Percentiles rank a stretch among this genome's conserved stretches.
Conservation (phyloP, 768 basidiomycete species). For the Tylopilus felleus region DNA sequence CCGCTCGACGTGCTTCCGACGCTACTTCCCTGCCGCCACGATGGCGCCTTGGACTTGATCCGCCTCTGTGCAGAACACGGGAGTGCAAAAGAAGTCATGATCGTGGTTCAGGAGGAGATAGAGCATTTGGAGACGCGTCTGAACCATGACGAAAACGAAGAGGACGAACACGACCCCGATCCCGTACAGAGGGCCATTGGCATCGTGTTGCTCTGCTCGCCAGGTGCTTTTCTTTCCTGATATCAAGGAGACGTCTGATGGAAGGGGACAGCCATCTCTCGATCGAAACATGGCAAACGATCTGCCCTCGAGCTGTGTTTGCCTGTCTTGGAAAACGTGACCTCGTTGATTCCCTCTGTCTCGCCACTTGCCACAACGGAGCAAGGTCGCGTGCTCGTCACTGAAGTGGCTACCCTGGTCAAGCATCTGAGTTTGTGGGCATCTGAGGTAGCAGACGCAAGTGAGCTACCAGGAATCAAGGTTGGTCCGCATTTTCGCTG, state of each 20-base stretch:
- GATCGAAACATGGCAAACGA: slow-evolving; percentile 23
- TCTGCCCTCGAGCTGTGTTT: slow-evolving; percentile 20
- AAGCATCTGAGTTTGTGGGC: slow-evolving; percentile 18
- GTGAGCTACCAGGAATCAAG: slow-evolving; percentile 15
- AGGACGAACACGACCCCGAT: not conserved
- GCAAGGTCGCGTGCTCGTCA: slow-evolving; percentile 21
- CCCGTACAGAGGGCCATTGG: slow-evolving; percentile 15
- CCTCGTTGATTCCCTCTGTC: slow-evolving; percentile 14
- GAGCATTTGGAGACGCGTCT: slow-evolving; percentile 28
- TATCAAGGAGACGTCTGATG: not conserved
- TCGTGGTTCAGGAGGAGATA: slow-evolving; percentile 39
- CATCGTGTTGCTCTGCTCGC: slow-evolving; percentile 17
- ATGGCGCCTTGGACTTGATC: slow-evolving; percentile 34
- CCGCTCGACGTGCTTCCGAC: slow-evolving; percentile 37
- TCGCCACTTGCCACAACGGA: slow-evolving; percentile 11
- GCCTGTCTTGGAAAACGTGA: slow-evolving; percentile 17
- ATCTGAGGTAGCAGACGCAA: not conserved
- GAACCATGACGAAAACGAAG: slow-evolving; percentile 10
- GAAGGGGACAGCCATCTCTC: slow-evolving; percentile 22
- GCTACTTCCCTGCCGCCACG: slow-evolving; percentile 31
- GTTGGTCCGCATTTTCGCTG: slow-evolving; percentile 4
- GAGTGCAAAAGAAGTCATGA: slow-evolving; percentile 42
- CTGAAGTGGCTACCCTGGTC: slow-evolving; percentile 16
- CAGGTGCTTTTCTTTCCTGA: slow-evolving; percentile 16
- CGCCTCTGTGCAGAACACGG: slow-evolving; percentile 26